Evolutionary conservation across 1,284 basidiomycete genomes (phyloP).

Genomic region (Boletus smithii): DNA sequence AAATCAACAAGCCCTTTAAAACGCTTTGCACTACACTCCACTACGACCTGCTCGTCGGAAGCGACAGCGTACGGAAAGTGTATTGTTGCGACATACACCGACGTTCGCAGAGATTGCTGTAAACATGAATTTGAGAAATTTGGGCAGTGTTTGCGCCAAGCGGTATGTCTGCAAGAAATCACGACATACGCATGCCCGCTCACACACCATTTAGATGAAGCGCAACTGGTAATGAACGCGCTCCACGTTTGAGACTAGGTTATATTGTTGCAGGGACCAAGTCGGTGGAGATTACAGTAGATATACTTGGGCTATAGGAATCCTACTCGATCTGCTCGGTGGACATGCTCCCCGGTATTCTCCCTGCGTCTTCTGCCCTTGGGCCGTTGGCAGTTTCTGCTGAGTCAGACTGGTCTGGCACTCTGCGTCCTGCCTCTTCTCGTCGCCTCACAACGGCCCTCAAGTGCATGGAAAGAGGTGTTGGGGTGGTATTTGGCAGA

Average conservation of each 20-base stretch:
- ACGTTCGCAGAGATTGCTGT: slow-evolving; percentile 75
- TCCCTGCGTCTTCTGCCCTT: slow-evolving; percentile 17
- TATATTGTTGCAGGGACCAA: slow-evolving; percentile 9
- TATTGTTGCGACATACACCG: slow-evolving; percentile 70
- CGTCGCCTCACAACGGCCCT: slow-evolving; percentile 51
- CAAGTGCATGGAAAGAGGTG: slow-evolving; percentile 48
- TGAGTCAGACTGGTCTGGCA: slow-evolving; percentile 29
- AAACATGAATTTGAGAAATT: slow-evolving; percentile 76
- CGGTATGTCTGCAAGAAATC: slow-evolving; percentile 43
- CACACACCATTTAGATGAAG: slow-evolving; percentile 55
- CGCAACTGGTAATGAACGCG: slow-evolving; percentile 49
- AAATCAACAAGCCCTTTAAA: slow-evolving; percentile 46
- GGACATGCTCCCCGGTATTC: slow-evolving; percentile 46
- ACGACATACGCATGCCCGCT: slow-evolving; percentile 1
- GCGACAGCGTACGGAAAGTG: slow-evolving; percentile 79
- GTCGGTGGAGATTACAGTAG: slow-evolving; percentile 19
- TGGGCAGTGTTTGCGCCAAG: slow-evolving; percentile 65
- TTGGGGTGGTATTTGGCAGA: slow-evolving; percentile 58
- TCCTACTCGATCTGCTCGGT: slow-evolving; percentile 33
- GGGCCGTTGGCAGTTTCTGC: slow-evolving; percentile 21
- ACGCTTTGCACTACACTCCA: slow-evolving; percentile 63
- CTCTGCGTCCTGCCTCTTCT: slow-evolving; percentile 38
- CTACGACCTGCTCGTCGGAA: slow-evolving; percentile 64
- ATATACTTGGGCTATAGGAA: slow-evolving; percentile 17
- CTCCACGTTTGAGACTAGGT: not conserved